Evolutionary conservation across 768 basidiomycete genomes (phyloP), one percentile per base, ranked within the genome.

Genomic region (Russula ochroleuca): DNA sequence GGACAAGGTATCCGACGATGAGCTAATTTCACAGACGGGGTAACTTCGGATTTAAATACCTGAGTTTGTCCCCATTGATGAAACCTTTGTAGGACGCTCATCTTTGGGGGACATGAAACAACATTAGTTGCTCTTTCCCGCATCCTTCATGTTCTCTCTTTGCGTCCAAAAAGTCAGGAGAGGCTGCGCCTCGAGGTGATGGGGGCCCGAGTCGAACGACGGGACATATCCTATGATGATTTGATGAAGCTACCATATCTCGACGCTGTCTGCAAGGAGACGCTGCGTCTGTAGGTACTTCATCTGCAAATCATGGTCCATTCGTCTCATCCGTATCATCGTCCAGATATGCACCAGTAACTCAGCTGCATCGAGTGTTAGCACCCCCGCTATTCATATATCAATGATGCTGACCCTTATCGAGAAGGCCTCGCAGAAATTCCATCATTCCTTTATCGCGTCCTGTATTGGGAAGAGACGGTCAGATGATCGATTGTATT

Each of bases 171-270:
- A 35, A 51, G 31, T 10, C 70, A 70, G 61, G 50, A 55, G 6
- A 59, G 21, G 25, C 28, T 70, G 31, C 62, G 69, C 8, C 49
- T 50, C 11, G 70, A 69, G 60, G 37, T 70, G 43, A 60, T 61
- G 41, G 43, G 56, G 4, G 61, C 64, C 14, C 57, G 66, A 13
- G 62, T 33, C 33, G 53, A 63, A 51, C 52, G 47, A 35, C 28
- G 66, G 37, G 70, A 72, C 38, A 50, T 73, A 31, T 59, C 69
- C 6, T 74, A 74, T 54, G 77, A 79, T 62, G 72, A 70, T 10
- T 68, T 80, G 5, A 72, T 71, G 51, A 59, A 70, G 3, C 69
- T 80, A 21, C 73, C 77, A 0, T 76, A 77, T 67, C 72, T 80
- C 31, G 78, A 79, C 49, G 71, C 70, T 13, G 69, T 76, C 41